These are phyloP conservation scores for Cercospora sesami DNA, from an alignment of 2,329 filamentous ascomycete species.

Conservation along the genomic window DNA sequence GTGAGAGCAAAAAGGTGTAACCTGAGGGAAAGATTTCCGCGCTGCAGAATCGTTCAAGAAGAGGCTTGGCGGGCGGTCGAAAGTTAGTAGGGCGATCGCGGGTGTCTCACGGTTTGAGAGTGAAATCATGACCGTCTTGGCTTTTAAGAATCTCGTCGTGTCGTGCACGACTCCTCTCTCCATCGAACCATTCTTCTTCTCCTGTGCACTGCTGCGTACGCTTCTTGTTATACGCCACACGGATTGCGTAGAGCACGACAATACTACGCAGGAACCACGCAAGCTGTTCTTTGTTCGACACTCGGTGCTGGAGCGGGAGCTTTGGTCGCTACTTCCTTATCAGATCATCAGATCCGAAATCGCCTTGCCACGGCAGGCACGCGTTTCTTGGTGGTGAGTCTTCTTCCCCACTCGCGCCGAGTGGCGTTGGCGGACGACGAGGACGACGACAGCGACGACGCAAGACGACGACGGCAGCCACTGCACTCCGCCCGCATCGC, in stretches of 20 bases:
- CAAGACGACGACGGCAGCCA: background rate
- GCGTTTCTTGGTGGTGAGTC: background rate
- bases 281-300: background rate
- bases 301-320: background rate
- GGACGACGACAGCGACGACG: background rate
- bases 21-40: background rate
- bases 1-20: background rate
- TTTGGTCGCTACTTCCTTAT: background rate
- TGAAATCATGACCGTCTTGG: background rate
- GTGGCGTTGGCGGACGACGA: background rate
- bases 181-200: slow-evolving; percentile 1
- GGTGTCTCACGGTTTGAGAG: background rate
- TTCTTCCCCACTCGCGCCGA: background rate
- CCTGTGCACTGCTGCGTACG: background rate
- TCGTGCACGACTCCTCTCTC: background rate
- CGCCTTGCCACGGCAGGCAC: background rate
- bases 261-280: background rate
- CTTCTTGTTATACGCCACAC: background rate
- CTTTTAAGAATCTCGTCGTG: background rate
- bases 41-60: background rate
- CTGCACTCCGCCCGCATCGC: background rate
- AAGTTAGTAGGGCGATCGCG: background rate
- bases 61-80: background rate
- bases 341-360: slow-evolving; percentile 9
- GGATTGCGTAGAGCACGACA: background rate